Conservation (phyloP, 1,139 yeast genomes). For the Lodderomyces metapsilosis region DNA sequence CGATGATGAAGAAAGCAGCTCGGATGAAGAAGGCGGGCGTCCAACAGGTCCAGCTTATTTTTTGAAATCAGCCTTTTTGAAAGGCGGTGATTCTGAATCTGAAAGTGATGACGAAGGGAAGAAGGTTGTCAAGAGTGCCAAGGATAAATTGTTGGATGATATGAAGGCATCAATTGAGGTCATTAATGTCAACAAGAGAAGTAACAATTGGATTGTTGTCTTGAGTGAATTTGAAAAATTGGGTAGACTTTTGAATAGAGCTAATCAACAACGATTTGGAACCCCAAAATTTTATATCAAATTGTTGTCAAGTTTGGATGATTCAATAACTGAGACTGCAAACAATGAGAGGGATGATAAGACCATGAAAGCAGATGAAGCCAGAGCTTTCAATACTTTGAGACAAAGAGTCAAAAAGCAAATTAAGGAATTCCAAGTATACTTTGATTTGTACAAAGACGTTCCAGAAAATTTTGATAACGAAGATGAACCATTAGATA, state of each 20-base stretch:
- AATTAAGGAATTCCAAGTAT: slow-evolving; percentile 61
- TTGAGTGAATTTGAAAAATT: slow-evolving; percentile 77
- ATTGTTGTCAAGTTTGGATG: slow-evolving; percentile 72
- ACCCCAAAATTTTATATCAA: slow-evolving; percentile 73
- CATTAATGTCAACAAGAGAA: slow-evolving; percentile 68
- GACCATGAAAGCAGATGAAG: slow-evolving; percentile 77
- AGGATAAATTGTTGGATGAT: slow-evolving; percentile 89
- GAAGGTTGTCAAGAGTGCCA: slow-evolving; percentile 89
- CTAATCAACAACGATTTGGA: slow-evolving; percentile 69
- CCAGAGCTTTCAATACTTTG: slow-evolving; percentile 84
- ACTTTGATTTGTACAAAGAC: slow-evolving; percentile 59
- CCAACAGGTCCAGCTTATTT: slow-evolving; percentile 58
- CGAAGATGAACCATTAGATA: slow-evolving; percentile 45
- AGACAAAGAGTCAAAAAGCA: slow-evolving; percentile 88
- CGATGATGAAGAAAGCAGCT: slow-evolving; percentile 43
- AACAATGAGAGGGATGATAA: slow-evolving; percentile 63
- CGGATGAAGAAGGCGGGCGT: slow-evolving; percentile 40
- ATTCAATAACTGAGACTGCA: slow-evolving; percentile 54
- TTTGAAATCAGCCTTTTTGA: slow-evolving; percentile 53
- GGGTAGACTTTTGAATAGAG: slow-evolving; percentile 62
- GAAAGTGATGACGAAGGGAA: slow-evolving; percentile 68
- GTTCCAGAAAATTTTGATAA: slow-evolving; percentile 73
- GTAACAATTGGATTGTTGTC: slow-evolving; percentile 78
- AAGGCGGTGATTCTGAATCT: slow-evolving; percentile 48
- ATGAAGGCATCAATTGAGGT: slow-evolving; percentile 65